Base-by-base conservation (phyloP, 2,329 filamentous ascomycete species). In the Westerdykella ornata region DNA sequence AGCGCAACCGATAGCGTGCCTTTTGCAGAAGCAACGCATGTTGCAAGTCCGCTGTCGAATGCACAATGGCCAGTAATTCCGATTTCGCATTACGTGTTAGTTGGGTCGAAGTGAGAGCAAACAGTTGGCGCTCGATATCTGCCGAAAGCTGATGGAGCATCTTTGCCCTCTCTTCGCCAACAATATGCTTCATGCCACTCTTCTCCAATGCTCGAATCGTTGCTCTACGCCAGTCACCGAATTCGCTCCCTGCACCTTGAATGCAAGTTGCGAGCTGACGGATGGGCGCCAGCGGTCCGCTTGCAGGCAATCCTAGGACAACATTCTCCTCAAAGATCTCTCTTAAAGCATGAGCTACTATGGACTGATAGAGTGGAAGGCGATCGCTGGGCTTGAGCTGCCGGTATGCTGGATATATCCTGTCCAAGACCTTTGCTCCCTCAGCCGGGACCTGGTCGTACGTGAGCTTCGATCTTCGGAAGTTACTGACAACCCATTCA, bases 401-500 rank as follows among this genome's bases (percentile, higher is more conserved):
- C 31, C 22, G 42, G 19, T 52, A 60, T 2, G 48, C 18, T 4
- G 51, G 47, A 8, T 45, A 47, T 17, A 65, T 48, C 1, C 35
- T 38, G 16, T 42, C 42, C 5, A 65, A 44, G 1, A 43, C 41
- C 11, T 42, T 44, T 1, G 42, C 32, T 7, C 53, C 58, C 13
- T 52, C 52, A 11, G 43, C 35, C 2, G 57, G 45, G 1, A 60
- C 12, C 11, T 44, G 42, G 19, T 33, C 45, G 5, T 60, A 35
- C 12, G 51, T 42, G 38, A 83, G 64, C 65, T 75, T 83, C 11
- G 75, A 72, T 47, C 76, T 77, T 38, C 83, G 73, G 49, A 84
- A 87, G 57, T 84, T 77, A 18, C 77, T 75, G 52, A 87, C 80
- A 3, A 82, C 77, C 83, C 83, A 88, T 53, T 87, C 85, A 65